phyloP scores from a whole-genome alignment of 306 rosid genomes.

The Hippophae rhamnoides region DNA sequence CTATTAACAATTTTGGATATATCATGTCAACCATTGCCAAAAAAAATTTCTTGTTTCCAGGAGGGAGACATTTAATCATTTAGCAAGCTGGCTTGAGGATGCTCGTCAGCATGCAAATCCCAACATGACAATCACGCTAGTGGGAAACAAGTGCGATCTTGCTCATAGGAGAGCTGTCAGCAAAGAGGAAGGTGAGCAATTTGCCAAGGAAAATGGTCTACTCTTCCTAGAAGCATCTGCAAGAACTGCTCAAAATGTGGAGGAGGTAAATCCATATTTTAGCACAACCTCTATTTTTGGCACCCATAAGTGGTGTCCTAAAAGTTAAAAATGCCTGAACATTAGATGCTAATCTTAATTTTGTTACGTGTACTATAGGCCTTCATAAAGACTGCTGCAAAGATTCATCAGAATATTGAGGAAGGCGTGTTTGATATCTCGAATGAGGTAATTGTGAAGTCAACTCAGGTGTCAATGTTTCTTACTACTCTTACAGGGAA shows the following conservation, averaged over 20 bases:
- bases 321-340: neutral
- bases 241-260: slow-evolving; percentile 89
- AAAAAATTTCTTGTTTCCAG: slow-evolving; percentile 25
- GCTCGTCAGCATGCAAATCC: slow-evolving; percentile 98
- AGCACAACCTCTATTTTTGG: neutral
- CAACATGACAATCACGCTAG: slow-evolving; percentile 85
- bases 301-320: neutral
- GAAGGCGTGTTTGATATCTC: slow-evolving; percentile 85
- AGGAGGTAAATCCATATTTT: slow-evolving; percentile 54
- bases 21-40: slow-evolving; percentile 8
- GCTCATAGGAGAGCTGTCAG: slow-evolving; percentile 91
- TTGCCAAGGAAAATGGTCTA: slow-evolving; percentile 94
- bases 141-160: slow-evolving; percentile 87
- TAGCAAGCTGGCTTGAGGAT: slow-evolving; percentile 95
- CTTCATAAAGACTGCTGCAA: slow-evolving; percentile 75
- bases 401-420: slow-evolving; percentile 87
- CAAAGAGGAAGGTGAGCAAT: slow-evolving; percentile 95
- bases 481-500: slow-evolving; percentile 7
- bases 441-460: slow-evolving; percentile 60
- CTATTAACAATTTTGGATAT: slow-evolving; percentile 10
- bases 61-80: slow-evolving; percentile 85
- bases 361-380: slow-evolving; percentile 40
- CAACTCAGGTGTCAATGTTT: neutral
- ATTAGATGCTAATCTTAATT: neutral
- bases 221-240: slow-evolving; percentile 94